Evolutionary conservation across 2,329 filamentous ascomycete genomes (phyloP), one percentile per base, ranked within the genome.

Genomic region (Aulographum hederae): DNA sequence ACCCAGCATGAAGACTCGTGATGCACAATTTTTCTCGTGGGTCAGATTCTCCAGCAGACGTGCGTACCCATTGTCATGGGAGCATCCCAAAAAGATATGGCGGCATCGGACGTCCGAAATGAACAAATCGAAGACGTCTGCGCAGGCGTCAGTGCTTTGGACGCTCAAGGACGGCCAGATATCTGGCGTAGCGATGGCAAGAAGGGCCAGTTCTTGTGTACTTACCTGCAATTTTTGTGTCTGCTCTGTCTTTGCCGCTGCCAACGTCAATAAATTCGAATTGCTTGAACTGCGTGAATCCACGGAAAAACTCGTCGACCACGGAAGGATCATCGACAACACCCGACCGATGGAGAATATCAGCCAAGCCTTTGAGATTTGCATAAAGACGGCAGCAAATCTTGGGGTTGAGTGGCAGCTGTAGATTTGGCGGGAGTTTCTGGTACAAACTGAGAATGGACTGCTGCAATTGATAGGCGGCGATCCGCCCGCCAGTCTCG

Each of bases 71-170:
- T 60, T 61, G 47, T 68, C 64, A 36, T 67, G 62, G 11, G 64
- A 65, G 46, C 67, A 70, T 6, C 68, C 70, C 21, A 74, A 54
- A 30, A 73, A 53, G 32, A 74, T 61, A 34, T 70, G 67, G 32
- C 65, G 67, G 43, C 69, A 74, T 40, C 70, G 67, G 38, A 60
- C 63, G 41, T 72, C 63, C 46, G 63, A 56, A 31, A 69, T 50
- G 46, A 64, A 59, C 30, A 67, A 46, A 40, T 65, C 63, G 47
- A 73, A 63, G 17, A 53, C 53, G 39, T 67, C 67, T 69, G 38
- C 11, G n/a, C 6, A 27, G 21, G 25, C 19, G 28, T 26, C 31
- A 31, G 31, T 31, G n/a, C 32, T 35, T 29, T n/a, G n/a, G n/a
- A n/a, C n/a, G n/a, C n/a, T n/a, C n/a, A n/a, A n/a, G n/a, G n/a